Percentiles rank a stretch among this genome's conserved stretches.
phyloP scores from a whole-genome alignment of 495 filamentous ascomycete genomes.

The Recurvomyces mirabilis region DNA sequence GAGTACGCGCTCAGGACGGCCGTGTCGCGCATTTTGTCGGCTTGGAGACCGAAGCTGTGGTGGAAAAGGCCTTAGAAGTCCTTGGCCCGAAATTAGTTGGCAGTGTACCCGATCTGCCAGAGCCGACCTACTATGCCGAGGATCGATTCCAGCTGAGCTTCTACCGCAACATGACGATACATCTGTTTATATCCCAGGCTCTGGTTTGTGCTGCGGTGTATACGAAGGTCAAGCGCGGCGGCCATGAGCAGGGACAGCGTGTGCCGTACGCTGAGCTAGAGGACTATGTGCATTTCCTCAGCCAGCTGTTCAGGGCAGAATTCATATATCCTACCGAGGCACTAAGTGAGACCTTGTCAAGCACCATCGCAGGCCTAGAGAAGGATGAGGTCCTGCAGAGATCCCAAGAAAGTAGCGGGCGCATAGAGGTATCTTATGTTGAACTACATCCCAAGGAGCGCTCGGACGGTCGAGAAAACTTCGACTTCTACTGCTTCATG shows the following conservation, averaged over 20 bases:
- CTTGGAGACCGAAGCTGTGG: slow-evolving; percentile 63
- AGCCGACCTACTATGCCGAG: slow-evolving; percentile 85
- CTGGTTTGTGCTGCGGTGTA: slow-evolving; percentile 84
- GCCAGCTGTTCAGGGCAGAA: slow-evolving; percentile 85
- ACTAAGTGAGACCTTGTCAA: slow-evolving; percentile 63
- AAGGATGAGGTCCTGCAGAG: slow-evolving; percentile 68
- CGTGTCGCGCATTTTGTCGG: slow-evolving; percentile 87
- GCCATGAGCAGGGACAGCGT: slow-evolving; percentile 65
- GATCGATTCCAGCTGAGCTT: slow-evolving; percentile 92
- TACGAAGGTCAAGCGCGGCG: slow-evolving; percentile 76
- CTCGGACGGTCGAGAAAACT: slow-evolving; percentile 73
- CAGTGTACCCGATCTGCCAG: slow-evolving; percentile 60
- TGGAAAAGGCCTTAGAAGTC: slow-evolving; percentile 81
- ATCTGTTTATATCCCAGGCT: slow-evolving; percentile 87
- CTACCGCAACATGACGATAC: slow-evolving; percentile 98
- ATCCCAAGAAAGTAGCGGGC: slow-evolving; percentile 42
- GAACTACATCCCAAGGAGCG: slow-evolving; percentile 70
- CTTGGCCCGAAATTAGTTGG: slow-evolving; percentile 82
- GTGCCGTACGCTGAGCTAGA: slow-evolving; percentile 60
- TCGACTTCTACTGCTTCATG: slow-evolving; percentile 95
- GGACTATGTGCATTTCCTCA: slow-evolving; percentile 77
- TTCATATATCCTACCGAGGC: slow-evolving; percentile 93
- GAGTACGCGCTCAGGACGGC: slow-evolving; percentile 75
- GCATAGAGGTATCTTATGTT: slow-evolving; percentile 43
- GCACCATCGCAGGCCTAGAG: slow-evolving; percentile 65